Evolutionary conservation across 176 grass and related monocot genomes (phyloP).

Genomic region (Otatea glauca): DNA sequence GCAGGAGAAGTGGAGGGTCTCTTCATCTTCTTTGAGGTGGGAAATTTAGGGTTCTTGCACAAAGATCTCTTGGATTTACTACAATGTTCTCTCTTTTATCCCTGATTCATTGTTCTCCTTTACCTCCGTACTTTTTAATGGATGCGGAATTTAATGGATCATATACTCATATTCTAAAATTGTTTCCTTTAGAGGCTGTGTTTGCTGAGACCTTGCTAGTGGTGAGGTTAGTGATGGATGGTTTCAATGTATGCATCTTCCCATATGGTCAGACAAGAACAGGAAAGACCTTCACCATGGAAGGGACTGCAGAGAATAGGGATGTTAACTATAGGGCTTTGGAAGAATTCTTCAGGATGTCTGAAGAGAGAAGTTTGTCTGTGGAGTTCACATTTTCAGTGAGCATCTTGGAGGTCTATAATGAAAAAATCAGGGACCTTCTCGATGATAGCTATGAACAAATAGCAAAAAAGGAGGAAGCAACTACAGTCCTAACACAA

Average conservation of each 20-base stretch:
- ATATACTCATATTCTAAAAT: conserved; percentile 11
- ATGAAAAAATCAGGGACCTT: conserved; percentile 90
- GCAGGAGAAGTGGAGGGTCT: conserved; percentile 26
- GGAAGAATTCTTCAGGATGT: conserved; percentile 80
- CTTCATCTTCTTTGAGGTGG: conserved; percentile 42
- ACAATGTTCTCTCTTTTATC: not conserved
- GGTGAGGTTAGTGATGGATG: conserved; percentile 82
- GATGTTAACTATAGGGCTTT: conserved; percentile 93
- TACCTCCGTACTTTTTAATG: not conserved
- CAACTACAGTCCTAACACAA: not conserved
- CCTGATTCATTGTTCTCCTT: not conserved
- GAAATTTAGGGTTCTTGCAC: not conserved
- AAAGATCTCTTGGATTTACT: conserved; percentile 7
- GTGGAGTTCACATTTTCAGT: conserved; percentile 68
- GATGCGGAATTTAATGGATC: conserved; percentile 26
- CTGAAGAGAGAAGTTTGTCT: conserved; percentile 47
- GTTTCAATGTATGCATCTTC: conserved; percentile 97
- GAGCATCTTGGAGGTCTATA: conserved; percentile 96
- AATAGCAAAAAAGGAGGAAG: conserved; percentile 42
- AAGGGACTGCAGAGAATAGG: conserved; percentile 80
- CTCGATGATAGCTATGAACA: conserved; percentile 67
- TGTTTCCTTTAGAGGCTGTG: conserved; percentile 60
- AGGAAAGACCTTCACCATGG: conserved; percentile 96
- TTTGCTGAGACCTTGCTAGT: conserved; percentile 79
- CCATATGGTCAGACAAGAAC: conserved; percentile 95